Evolutionary conservation across 768 basidiomycete genomes (phyloP), one percentile per base, ranked within the genome.

Genomic region (Kwoniella dejecticola): DNA sequence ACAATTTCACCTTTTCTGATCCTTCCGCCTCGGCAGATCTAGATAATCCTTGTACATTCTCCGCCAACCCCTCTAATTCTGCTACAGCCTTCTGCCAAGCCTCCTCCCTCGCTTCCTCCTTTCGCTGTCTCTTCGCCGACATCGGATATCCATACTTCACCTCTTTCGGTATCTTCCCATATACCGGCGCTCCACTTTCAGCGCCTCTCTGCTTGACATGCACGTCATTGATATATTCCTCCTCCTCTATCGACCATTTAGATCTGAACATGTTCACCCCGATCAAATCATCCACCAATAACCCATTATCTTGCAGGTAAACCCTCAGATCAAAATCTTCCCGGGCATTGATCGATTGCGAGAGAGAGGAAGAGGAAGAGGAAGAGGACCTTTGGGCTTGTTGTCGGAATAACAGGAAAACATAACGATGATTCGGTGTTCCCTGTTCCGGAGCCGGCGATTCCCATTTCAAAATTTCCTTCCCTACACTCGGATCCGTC

Each of bases 401-500:
- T 58, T 63, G 62, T 44, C 56, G 48, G 48, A 63, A 46, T 5
- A 63, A 40, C 10, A 63, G 31, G 49, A 52, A 63, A 27, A 63
- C 42, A 30, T 63, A 63, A 63, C 95, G 91, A 79, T 99, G 95
- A 79, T 90, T 92, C 0, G 86, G 85, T 11, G 92, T 88, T 50
- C 93, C 92, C 36, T 84, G 84, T 75, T 91, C 89, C 2, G 95
- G 95, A 67, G 96, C 92, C 3, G 94, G 96, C 4, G 95, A 89
- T 65, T 94, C 82, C 78, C 94, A 97, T 24, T 81, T 80, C 10
- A 79, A 56, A 5, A 75, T 42, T 2, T 75, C 58, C 21, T 70
- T 63, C 21, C 74, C 72, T 36, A 71, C 44, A 40, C 57, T 52
- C 3, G 64, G 42, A 15, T 54, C n/a, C 36, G 49, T 31, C 19